These are phyloP conservation scores for Phytophthora colocasiae DNA, from an alignment of 352 stramenopile species.

Conservation along the genomic window DNA sequence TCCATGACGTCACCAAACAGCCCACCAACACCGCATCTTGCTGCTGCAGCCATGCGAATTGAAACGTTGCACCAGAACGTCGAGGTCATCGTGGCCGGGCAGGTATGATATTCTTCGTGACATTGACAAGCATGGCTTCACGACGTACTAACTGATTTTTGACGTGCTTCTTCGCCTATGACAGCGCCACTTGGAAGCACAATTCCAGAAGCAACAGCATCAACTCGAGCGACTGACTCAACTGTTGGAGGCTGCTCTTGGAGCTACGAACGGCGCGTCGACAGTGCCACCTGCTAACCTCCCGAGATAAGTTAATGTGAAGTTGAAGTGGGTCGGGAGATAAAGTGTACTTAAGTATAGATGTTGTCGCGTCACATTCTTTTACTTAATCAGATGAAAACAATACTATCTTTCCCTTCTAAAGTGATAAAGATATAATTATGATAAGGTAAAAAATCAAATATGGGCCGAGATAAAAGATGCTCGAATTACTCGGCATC, in stretches of 20 bases:
- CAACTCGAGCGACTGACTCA: slow-evolving; percentile 47
- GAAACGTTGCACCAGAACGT: slow-evolving; percentile 47
- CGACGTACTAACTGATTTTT: slow-evolving; percentile 3
- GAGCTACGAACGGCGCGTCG: slow-evolving; percentile 6
- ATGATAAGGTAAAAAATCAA: too few relatives aligned
- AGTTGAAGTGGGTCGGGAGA: slow-evolving; percentile 14
- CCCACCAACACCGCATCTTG: slow-evolving; percentile 32
- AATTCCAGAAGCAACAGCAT: slow-evolving; percentile 45
- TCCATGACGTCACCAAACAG: slow-evolving; percentile 22
- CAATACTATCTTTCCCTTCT: not conserved
- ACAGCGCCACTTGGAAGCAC: slow-evolving; percentile 46
- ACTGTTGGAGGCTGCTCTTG: slow-evolving; percentile 38
- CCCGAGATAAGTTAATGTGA: slow-evolving; percentile 26
- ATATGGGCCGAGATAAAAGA: too few relatives aligned
- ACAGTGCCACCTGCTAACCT: not conserved
- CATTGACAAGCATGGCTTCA: not conserved
- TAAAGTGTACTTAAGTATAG: slow-evolving; percentile 2
- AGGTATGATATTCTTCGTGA: slow-evolving; percentile 30
- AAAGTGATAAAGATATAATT: slow-evolving; percentile 6
- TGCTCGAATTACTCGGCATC: too few relatives aligned
- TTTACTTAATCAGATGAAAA: slow-evolving; percentile 10
- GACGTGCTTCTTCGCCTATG: not conserved
- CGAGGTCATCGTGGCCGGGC: slow-evolving; percentile 34
- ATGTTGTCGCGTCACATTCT: slow-evolving; percentile 10
- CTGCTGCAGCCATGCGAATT: slow-evolving; percentile 26